phyloP scores from a whole-genome alignment of 208 protist species.

The Acanthamoeba polyphaga region DNA sequence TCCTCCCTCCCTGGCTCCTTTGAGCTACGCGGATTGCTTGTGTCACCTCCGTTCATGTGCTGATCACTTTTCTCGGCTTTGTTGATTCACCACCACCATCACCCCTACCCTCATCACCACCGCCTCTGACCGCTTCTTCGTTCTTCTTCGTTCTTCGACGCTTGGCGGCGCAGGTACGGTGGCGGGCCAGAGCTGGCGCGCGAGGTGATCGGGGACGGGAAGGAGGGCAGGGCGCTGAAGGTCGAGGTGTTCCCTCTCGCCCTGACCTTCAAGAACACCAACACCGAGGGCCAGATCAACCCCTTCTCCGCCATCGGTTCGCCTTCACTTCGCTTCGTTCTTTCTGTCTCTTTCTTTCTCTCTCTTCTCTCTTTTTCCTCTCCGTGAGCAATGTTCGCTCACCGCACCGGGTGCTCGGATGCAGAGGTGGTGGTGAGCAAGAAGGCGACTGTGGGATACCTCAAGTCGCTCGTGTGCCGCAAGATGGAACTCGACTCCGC shows the following conservation, averaged over 20 bases:
- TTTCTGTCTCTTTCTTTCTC: not conserved
- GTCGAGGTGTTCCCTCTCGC: slow-evolving; percentile 61
- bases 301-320: slow-evolving; percentile 29
- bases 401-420: not conserved
- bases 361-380: not conserved
- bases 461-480: slow-evolving; percentile 26
- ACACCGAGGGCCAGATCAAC: slow-evolving; percentile 65
- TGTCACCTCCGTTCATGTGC: not conserved
- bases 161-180: slow-evolving; percentile 33
- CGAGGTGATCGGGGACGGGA: slow-evolving; percentile 58
- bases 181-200: slow-evolving; percentile 46
- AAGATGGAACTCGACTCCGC: slow-evolving; percentile 11
- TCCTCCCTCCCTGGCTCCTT: not conserved
- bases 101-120: not conserved
- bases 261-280: slow-evolving; percentile 58
- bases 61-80: not conserved
- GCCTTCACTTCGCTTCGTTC: too few species aligned
- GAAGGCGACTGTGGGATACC: slow-evolving; percentile 11
- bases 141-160: slow-evolving; percentile 12
- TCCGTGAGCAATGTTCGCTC: not conserved
- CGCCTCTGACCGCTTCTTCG: not conserved
- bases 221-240: not conserved
- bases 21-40: not conserved
- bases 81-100: not conserved
- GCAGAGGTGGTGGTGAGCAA: slow-evolving; percentile 69